Conservation (phyloP, 1,284 basidiomycete genomes). For the Cryptococcus sp. region DNA sequence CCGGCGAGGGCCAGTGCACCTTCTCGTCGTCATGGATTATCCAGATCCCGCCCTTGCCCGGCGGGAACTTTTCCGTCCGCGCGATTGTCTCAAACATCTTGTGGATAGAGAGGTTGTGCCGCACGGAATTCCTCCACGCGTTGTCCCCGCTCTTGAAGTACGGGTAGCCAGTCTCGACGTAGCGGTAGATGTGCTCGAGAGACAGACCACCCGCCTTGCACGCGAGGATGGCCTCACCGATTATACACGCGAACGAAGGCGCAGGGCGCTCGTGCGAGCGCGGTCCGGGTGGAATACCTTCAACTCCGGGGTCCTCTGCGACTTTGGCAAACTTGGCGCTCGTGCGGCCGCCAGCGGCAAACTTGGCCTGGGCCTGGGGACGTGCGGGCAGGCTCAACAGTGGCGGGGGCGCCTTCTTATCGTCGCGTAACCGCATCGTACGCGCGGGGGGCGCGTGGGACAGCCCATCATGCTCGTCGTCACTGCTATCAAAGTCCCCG, state of each 20-base stretch:
- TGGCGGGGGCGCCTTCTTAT: conserved; percentile 3
- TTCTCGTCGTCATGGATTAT: conserved; percentile 48
- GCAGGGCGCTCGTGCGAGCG: conserved; percentile 73
- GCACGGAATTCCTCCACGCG: conserved; percentile 87
- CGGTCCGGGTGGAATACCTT: conserved; percentile 70
- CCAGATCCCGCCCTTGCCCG: conserved; percentile 51
- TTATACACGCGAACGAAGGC: conserved; percentile 87
- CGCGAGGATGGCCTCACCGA: conserved; percentile 88
- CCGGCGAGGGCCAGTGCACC: conserved; percentile 43
- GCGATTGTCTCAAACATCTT: conserved; percentile 67
- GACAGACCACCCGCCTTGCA: conserved; percentile 80
- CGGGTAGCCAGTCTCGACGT: conserved; percentile 89
- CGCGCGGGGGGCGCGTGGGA: conserved; percentile 27
- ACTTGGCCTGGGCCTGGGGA: conserved; percentile 18
- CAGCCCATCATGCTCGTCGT: conserved; percentile 43
- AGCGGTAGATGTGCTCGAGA: conserved; percentile 92
- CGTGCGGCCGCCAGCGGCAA: conserved; percentile 24
- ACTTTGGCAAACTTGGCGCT: conserved; percentile 43
- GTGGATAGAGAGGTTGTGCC: conserved; percentile 85
- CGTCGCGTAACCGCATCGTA: conserved; percentile 24
- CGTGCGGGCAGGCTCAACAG: conserved; percentile 9
- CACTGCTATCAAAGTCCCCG: conserved; percentile 23
- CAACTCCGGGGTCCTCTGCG: conserved; percentile 46
- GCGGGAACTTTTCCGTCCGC: conserved; percentile 44
- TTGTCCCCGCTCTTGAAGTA: conserved; percentile 87